Evolutionary conservation across 2,329 filamentous ascomycete genomes (phyloP), one percentile per base, ranked within the genome.

Genomic region (Apiospora malaysiana): DNA sequence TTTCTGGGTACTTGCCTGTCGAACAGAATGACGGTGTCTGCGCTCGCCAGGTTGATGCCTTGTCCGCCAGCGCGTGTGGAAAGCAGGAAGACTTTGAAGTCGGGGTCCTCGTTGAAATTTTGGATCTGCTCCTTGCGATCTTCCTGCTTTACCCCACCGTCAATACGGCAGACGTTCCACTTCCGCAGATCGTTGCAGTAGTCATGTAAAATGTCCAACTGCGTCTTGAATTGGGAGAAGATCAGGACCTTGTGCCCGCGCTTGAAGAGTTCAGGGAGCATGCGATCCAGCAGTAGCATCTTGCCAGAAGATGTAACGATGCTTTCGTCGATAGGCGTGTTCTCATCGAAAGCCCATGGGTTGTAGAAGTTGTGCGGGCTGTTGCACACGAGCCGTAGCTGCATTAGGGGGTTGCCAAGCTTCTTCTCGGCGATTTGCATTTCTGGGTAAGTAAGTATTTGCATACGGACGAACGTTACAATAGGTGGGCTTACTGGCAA

Each of bases 321-420:
- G 0, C 88, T 92, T 78, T 97, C 93, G 76, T 98, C 94, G 0
- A 94, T 84, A 0, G 88, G 84, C 0, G 87, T 80, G 7, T 88
- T 87, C 1, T 87, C 85, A 21, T 89, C 86, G 7, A 85, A 85
- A 0, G 88, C 86, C 89, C 95, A 98, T 0, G 96, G 95, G 79
- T 94, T 97, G 82, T 97, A 98, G 79, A 99, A 99, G 0, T 97
- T 97, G 85, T 99, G 96, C 0, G 94, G 93, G 75, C 99, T 99
- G 81, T 99, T 99, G 85, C 96, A 99, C 68, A 99, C 91, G 84
- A 99, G 99, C 79, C 96, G 93, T 79, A 99, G 85, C 84, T 99
- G 96, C 96, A 99, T 99, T 72, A 99, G 94, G 95, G 99, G 98
- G 84, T 99, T 99, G 66, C 96, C 95, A 1, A 98, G 86, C 78